Base-by-base conservation (phyloP, 257 asterid genomes). In the Nicotiana otophora region DNA sequence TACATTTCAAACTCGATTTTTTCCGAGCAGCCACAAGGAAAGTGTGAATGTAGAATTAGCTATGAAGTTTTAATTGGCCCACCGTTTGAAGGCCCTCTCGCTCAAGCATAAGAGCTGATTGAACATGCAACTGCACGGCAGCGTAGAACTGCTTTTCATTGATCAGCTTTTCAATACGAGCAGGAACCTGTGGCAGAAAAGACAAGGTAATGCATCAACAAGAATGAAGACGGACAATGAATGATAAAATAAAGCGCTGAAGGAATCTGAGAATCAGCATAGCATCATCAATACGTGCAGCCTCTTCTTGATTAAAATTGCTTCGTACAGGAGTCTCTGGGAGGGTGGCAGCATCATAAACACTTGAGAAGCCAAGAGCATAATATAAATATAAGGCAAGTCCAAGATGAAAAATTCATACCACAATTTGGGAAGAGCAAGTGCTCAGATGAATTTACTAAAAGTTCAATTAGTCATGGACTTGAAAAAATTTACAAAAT, bases 81-180 rank as follows among this genome's bases (percentile, higher is more conserved):
- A 95, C 99, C 91, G 95, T 92, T 85, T 94, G 99, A 86, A 96
- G 97, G 85, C 99, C 99, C 86, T 96, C 98, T 85, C 98, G 89
- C 88, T 93, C 98, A 80, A 94, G 98, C 99, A 96, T 96, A 87
- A 94, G 83, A 82, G 91, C 82, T 75, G 99, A 94, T 83, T 91
- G 99, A 87, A 91, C 97, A 83, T 96, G 97, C 83, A 94, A 84
- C 66, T 96, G 99, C 61, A 92, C 98, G 30, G 99, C 98, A 78
- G 99, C 98, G 85, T 96, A 96, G 88, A 96, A 94, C 89, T 94
- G 95, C 85, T 95, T 95, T 81, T 93, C 98, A 72, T 96, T 90
- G 76, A 92, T 90, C 82, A 94, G 96, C 93, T 96, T 94, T 87
- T 96, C 99, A 81, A 96, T 92, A 87, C 96, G 97, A 87, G 92